Base-by-base conservation (phyloP, 2,329 filamentous ascomycete species). In the Aspergillaceae sp. region DNA sequence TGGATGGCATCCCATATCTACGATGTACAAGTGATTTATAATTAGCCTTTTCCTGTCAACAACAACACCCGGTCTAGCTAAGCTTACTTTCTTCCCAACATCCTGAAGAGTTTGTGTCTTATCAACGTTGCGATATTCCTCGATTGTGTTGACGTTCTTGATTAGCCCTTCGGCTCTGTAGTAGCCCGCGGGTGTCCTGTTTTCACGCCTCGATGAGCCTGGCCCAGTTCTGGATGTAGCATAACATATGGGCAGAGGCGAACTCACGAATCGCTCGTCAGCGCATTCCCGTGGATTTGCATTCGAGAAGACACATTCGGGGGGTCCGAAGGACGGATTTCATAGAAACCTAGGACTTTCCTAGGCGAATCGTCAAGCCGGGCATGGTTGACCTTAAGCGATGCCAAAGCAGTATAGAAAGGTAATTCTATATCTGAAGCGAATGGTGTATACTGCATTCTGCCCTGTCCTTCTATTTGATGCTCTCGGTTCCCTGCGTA, bases 1-100 rank as follows among this genome's bases (percentile, higher is more conserved):
- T 89, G 84, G 61, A 98, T 96, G 28, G 92, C 91, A 66, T 97
- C 89, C 91, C 91, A 97, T 51, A 98, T 89, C 85, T 94, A 42
- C 37, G 40, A 6, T n/a, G n/a, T 38, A 38, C 19, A 38, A 32
- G 8, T 5, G n/a, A n/a, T 19, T 8, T 8, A 45, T 48, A 32
- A 51, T 52, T 49, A 58, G 46, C 29, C 32, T 37, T 47, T 40
- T 30, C 7, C 5, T 32, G 7, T 8, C 5, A 29, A 41, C 19
- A 19, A 10, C 42, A 35, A 34, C 32, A 11, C 9, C 29, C 32
- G 19, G 10, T 28, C 46, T 41, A 29, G 41, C 10, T 27, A 42
- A 45, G 45, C 74, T 58, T 72, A 89, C 87, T 68, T 86, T 91
- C 61, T 81, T 80, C 7, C 84, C 91, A 34, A 87, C 83, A 51